Conservation (phyloP, 2,329 filamentous ascomycete genomes). For the Diaporthe nobilis region DNA sequence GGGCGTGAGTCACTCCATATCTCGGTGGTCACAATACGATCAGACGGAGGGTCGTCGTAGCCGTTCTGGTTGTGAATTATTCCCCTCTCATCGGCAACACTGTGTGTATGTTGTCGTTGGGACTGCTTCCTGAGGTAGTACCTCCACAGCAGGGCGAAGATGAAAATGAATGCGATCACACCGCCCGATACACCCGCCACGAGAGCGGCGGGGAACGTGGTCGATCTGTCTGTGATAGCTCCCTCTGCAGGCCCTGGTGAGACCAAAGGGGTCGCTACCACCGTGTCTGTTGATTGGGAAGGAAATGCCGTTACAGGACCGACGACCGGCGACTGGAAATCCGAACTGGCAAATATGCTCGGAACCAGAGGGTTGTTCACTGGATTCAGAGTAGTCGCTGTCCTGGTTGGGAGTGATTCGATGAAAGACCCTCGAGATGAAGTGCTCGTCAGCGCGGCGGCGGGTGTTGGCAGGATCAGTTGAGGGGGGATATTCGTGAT, state of each 20-base stretch:
- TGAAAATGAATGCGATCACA: not conserved
- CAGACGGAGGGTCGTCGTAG: not conserved
- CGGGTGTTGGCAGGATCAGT: not conserved
- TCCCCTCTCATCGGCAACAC: not conserved
- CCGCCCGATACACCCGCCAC: not conserved
- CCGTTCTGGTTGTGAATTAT: too few relatives aligned
- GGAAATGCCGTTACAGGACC: not conserved
- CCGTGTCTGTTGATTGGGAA: not conserved
- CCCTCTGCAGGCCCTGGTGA: not conserved
- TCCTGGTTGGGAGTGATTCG: constrained; percentile 6
- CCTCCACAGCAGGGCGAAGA: constrained; percentile 3
- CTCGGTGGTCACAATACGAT: not conserved
- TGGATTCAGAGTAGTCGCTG: not conserved
- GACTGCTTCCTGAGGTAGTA: not conserved
- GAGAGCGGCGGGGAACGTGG: not conserved
- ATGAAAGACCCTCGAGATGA: constrained; percentile 5
- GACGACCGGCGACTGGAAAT: not conserved
- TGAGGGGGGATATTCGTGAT: not conserved
- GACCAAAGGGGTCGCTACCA: not conserved
- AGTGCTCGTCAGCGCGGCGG: not conserved
- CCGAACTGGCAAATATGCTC: constrained; percentile 1
- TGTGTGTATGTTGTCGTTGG: not conserved
- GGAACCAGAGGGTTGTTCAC: not conserved
- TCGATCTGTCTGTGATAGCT: constrained; percentile 1
- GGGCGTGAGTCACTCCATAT: not conserved